Base-by-base conservation (phyloP, 352 stramenopile species). In the Phytophthora fragariae region DNA sequence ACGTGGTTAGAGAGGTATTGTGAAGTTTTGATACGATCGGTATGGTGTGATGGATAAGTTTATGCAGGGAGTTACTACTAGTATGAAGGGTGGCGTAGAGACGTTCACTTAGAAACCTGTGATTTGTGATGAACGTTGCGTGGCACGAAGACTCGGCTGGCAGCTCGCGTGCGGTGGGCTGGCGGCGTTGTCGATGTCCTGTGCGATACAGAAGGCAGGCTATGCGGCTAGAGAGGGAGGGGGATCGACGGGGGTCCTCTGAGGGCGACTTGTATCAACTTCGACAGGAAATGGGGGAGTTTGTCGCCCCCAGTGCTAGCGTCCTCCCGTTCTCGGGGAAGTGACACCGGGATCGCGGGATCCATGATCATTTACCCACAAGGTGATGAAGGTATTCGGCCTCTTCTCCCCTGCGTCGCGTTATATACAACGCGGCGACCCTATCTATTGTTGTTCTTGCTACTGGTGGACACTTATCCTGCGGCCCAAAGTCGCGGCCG, bases 291-390 rank as follows among this genome's bases (percentile, higher is more conserved):
- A 46, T 21, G 46, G 50, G 57, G 65, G 65, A 53, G 41, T 39
- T 78, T 50, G 57, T 68, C 57, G n/a, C 46, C 63, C 41, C 57
- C 57, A 78, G 75, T 88, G 70, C 85, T 90, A 91, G 85, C 85
- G 83, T 82, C 84, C 79, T 77, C 31, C 47, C 24, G 24, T 27
- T 55, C 31, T 58, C 41, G 60, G 56, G 47, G 60, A 64, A 69
- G 72, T 66, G 84, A 85, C 85, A 89, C 84, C 84, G 85, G 84
- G 85, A 86, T 93, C 84, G 46, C 77, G 85, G 85, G 85, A 93
- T 86, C 82, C 84, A 90, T 91, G 85, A 93, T 92, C 82, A 79
- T 58, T 79, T 80, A 77, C 63, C 77, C 73, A 81, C 70, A 89
- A 91, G 85, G 83, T 84, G 84, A 83, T 74, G 83, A 92, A 91